A percentile compares a stretch with the other conserved stretches of the same genome.
Conservation (phyloP, 2,329 filamentous ascomycete genomes). For the Pleomassaria siparia region DNA sequence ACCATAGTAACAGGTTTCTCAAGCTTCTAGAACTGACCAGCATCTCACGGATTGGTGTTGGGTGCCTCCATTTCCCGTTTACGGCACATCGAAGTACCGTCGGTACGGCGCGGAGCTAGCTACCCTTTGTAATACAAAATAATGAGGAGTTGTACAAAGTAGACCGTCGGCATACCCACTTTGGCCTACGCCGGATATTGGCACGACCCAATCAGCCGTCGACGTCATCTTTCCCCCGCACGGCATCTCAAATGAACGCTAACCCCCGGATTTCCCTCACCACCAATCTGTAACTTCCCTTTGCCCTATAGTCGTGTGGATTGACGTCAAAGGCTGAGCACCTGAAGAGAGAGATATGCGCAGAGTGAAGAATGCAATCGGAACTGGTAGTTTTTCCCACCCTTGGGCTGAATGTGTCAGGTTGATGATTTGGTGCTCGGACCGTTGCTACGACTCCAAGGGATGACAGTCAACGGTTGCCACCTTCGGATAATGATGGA, state of each 20-base stretch:
- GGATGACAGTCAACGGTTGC: neutral
- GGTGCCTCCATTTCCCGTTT: too few relatives aligned
- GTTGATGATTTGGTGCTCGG: neutral
- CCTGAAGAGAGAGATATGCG: neutral
- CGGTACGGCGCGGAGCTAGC: too few relatives aligned
- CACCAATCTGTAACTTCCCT: neutral
- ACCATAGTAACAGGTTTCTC: too few relatives aligned
- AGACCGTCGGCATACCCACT: neutral
- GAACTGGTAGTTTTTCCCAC: neutral
- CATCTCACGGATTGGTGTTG: too few relatives aligned
- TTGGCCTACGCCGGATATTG: neutral
- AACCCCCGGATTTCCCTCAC: slow-evolving; percentile 1
- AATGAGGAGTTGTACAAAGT: too few relatives aligned
- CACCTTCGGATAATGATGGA: neutral
- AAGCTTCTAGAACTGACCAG: too few relatives aligned
- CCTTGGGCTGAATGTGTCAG: neutral
- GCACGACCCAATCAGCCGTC: slow-evolving; percentile 7
- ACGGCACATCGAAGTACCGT: too few relatives aligned
- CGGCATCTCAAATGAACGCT: neutral
- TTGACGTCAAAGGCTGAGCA: neutral
- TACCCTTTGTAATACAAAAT: too few relatives aligned
- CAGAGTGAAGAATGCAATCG: neutral
- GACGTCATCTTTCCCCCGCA: slow-evolving; percentile 8
- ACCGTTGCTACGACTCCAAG: neutral
- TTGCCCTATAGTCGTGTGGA: neutral